A percentile compares a stretch with the other conserved stretches of the same genome.
Conservation (phyloP, 495 filamentous ascomycete species). For the Annulohypoxylon nitens region DNA sequence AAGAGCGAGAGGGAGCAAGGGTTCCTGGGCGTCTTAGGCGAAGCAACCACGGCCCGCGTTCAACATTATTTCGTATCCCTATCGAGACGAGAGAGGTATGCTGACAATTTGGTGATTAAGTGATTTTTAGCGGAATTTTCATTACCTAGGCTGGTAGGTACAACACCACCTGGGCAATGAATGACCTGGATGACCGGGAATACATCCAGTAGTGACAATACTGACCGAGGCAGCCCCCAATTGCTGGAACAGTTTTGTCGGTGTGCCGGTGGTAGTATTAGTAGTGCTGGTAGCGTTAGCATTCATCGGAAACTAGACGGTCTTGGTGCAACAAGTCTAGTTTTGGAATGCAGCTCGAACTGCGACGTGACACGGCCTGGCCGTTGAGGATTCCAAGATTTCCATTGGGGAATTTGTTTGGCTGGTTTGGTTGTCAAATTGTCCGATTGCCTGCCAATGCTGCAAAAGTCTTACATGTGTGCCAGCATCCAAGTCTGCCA, state of each 20-base stretch:
- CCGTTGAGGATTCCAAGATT: constrained; percentile 30
- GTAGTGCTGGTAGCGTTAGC: no score
- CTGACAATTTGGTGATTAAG: constrained; percentile 25
- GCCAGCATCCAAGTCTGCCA: not conserved
- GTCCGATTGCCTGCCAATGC: not conserved
- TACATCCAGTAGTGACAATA: not conserved
- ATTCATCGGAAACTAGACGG: constrained; percentile 35
- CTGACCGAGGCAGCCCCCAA: constrained; percentile 40
- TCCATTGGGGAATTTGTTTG: constrained; percentile 6
- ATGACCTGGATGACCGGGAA: not conserved
- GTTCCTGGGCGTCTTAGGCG: constrained; percentile 28
- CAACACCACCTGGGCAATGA: constrained; percentile 7
- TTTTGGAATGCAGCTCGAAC: constrained; percentile 30
- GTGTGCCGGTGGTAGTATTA: constrained; percentile 15
- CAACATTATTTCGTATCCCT: constrained; percentile 32
- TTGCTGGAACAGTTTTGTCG: constrained; percentile 30
- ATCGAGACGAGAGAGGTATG: constrained; percentile 26
- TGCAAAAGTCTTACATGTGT: constrained; percentile 27
- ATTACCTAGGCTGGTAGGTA: constrained; percentile 38
- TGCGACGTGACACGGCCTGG: constrained; percentile 28
- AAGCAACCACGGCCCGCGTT: constrained; percentile 32
- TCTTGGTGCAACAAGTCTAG: constrained; percentile 20
- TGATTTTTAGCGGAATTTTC: constrained; percentile 30
- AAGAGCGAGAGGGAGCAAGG: constrained; percentile 21
- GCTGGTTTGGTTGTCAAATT: constrained; percentile 8